Base-by-base conservation (phyloP, 257 asterid genomes). In the Hygrophila difformis region DNA sequence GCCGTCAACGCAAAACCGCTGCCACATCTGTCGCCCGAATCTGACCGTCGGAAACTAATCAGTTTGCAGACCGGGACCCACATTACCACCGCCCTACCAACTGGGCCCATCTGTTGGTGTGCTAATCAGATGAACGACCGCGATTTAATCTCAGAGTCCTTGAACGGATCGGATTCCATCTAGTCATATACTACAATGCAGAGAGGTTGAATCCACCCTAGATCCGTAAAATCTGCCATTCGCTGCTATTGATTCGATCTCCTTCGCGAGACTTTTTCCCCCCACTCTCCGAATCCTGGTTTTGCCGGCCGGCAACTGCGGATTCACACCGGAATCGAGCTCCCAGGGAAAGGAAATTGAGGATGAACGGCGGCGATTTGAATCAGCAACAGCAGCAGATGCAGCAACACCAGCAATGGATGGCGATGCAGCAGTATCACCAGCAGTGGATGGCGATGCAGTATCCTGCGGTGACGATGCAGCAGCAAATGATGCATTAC, bases 391-490 rank as follows among this genome's bases (percentile, higher is more conserved):
- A 77, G 2, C 82, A 68, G 2, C 88, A 68, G 18, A 73, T 66
- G n/a, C 92, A 78, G 8, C 95, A n/a, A n/a, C n/a, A 85, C 8
- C 95, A 88, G 52, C 93, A 86, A 41, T 79, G 93, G 96, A 35
- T 66, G 60, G 95, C 92, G 89, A 81, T 81, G 95, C 95, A 81
- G 77, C 97, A 87, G 72, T 79, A 88, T 57, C 89, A 84, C 64
- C 95, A 88, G 62, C 95, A 84, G 61, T 84, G 93, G 97, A 69
- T 89, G 94, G 93, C 94, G 34, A 77, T 81, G 95, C 95, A 81
- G 75, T 77, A 84, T 36, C 96, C 94, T 21, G 79, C 82, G n/a
- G 66, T 83, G 87, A 74, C 72, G 78, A 75, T 81, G 85, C 98
- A 73, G 69, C 95, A 78, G 48, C 88, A 83, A 12, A 74, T 85